Conservation (phyloP, 2,329 filamentous ascomycete species). For the Cladosporium sphaerospermum region DNA sequence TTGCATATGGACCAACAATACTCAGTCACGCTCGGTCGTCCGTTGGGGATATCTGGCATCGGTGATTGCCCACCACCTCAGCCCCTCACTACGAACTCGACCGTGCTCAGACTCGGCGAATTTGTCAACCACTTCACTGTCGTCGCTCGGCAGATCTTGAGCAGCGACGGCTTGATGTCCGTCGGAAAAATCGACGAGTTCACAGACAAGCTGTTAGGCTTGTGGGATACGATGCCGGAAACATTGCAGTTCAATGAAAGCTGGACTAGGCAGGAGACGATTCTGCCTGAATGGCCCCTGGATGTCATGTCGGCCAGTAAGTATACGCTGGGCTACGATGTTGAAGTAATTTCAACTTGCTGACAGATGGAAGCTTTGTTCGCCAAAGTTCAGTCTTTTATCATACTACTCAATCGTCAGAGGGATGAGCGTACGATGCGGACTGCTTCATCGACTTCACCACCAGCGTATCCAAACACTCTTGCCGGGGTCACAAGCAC, state of each 20-base stretch:
- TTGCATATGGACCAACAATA: slow-evolving; percentile 48
- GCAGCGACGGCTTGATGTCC: slow-evolving; percentile 36
- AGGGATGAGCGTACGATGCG: slow-evolving; percentile 31
- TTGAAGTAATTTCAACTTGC: neutral
- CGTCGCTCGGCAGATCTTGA: slow-evolving; percentile 42
- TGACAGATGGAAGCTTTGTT: slow-evolving; percentile 33
- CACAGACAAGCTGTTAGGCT: slow-evolving; percentile 37
- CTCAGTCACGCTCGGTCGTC: slow-evolving; percentile 44
- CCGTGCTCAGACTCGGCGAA: slow-evolving; percentile 39
- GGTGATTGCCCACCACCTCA: slow-evolving; percentile 45
- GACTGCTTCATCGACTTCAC: slow-evolving; percentile 13
- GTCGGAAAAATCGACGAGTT: slow-evolving; percentile 42
- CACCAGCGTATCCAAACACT: neutral
- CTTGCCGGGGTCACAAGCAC: slow-evolving; percentile 2
- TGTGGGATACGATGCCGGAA: slow-evolving; percentile 44
- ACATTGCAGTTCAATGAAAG: slow-evolving; percentile 41
- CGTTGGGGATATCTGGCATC: slow-evolving; percentile 44
- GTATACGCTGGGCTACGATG: slow-evolving; percentile 12
- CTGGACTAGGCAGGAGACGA: slow-evolving; percentile 36
- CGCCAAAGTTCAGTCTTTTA: slow-evolving; percentile 43
- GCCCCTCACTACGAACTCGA: slow-evolving; percentile 39
- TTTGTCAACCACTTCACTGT: slow-evolving; percentile 44
- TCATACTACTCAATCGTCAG: slow-evolving; percentile 45
- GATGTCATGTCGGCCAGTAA: slow-evolving; percentile 41
- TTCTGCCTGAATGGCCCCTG: slow-evolving; percentile 42